Base-by-base conservation (phyloP, 306 rosid species). In the Amphicarpaea edgeworthii region DNA sequence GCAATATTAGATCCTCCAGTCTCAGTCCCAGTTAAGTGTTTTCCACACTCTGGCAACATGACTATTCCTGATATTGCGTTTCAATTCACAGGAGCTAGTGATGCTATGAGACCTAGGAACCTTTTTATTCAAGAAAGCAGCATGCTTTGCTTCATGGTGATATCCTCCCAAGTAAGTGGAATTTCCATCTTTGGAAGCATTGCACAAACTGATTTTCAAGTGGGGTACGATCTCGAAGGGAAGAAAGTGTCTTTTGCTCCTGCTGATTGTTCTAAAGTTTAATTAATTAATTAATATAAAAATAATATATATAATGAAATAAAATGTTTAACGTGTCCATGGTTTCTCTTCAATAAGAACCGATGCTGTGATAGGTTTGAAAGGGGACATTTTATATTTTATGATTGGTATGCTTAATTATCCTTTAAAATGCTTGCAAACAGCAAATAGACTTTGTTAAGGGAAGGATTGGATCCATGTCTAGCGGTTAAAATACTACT, bases 231-330 rank as follows among this genome's bases (percentile, higher is more conserved):
- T 59, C 42, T 73, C 19, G 8, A 43, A 16, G 78, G 30, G 20
- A 45, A 45, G 4, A 59, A 60, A 20, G 46, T 73, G 43, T 43
- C 70, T 16, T 73, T 73, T 43, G 59, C 34, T 58, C 70, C 69
- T 28, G 0, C 70, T 0, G 64, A 58, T 58, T 58, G 64, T 14
- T 2, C 19, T 7, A 58, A 57, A 26, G 6, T 10, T 58, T 14
- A n/a, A 73, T 5, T 38, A 63, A 21, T 1, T 46, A 46, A 12
- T 34, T 34, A 34, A 34, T 12, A 1, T 8, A 8, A 28, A 28
- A 1, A 1, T 50, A 19, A 50, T 24, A 24, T 24, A 24, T 24
- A 24, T 24, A 24, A 28, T 3, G 4, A 51, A 17, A 1, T 5
- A 50, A 17, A 17, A 50, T 16, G 3, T 16, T 6, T 17, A 5